These are phyloP conservation scores for Trametes elegans DNA, from an alignment of 768 basidiomycete species.

Conservation along the genomic window DNA sequence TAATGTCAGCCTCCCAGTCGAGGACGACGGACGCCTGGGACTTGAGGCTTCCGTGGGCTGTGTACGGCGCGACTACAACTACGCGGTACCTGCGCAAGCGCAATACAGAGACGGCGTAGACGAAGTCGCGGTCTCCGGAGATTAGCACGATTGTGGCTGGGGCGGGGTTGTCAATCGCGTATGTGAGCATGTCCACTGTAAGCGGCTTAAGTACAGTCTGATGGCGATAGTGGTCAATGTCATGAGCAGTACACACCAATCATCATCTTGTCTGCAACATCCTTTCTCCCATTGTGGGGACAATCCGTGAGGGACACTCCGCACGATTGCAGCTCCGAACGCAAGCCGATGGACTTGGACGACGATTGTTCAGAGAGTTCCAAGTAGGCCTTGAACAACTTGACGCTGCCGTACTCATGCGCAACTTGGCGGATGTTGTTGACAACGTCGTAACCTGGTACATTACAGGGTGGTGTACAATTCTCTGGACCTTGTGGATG, in stretches of 20 bases:
- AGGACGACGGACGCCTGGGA: conserved; percentile 53
- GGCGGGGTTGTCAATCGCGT: conserved; percentile 57
- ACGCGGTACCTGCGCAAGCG: conserved; percentile 23
- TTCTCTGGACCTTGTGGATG: conserved; percentile 33
- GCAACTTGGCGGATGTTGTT: conserved; percentile 47
- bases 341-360: conserved; percentile 35
- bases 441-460: conserved; percentile 45
- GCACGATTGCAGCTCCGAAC: conserved; percentile 47
- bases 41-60: conserved; percentile 45
- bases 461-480: conserved; percentile 35
- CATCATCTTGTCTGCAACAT: conserved; percentile 51
- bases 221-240: conserved; percentile 23
- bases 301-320: conserved; percentile 43
- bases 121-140: conserved; percentile 67
- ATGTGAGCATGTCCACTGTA: conserved; percentile 65
- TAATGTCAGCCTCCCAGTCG: conserved; percentile 49
- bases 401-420: conserved; percentile 46
- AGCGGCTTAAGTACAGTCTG: neutral
- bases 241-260: conserved; percentile 37
- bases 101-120: conserved; percentile 48
- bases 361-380: conserved; percentile 43
- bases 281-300: conserved; percentile 32
- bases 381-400: conserved; percentile 54
- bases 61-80: conserved; percentile 32
- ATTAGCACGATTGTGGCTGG: conserved; percentile 60